Conservation (phyloP, 768 basidiomycete species). For the Amanita brunnescens region DNA sequence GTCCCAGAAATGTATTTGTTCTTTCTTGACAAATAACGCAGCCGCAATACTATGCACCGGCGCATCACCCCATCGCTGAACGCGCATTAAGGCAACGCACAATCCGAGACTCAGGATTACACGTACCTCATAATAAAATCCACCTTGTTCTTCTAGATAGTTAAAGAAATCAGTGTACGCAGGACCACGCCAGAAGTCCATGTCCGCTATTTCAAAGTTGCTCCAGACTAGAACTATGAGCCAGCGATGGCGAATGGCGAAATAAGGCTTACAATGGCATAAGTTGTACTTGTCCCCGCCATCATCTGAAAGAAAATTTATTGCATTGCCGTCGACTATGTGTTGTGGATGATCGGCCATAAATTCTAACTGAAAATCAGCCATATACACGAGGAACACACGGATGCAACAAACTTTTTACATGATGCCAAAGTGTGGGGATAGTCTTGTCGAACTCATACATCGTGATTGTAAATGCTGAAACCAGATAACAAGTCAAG, state of each 20-base stretch:
- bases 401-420: slow-evolving; percentile 40
- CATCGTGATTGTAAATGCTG: slow-evolving; percentile 65
- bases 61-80: slow-evolving; percentile 47
- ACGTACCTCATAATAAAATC: slow-evolving; percentile 63
- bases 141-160: slow-evolving; percentile 49
- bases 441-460: slow-evolving; percentile 74
- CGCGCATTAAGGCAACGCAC: slow-evolving; percentile 37
- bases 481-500: slow-evolving; percentile 7
- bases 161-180: slow-evolving; percentile 63
- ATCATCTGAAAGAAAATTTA: slow-evolving; percentile 42
- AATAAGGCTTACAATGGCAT: slow-evolving; percentile 51
- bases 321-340: slow-evolving; percentile 48
- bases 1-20: slow-evolving; percentile 66
- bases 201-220: slow-evolving; percentile 64
- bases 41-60: slow-evolving; percentile 65
- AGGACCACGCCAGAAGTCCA: slow-evolving; percentile 57
- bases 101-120: slow-evolving; percentile 18
- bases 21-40: slow-evolving; percentile 45
- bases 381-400: background rate
- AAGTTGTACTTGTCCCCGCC: slow-evolving; percentile 58
- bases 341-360: slow-evolving; percentile 44
- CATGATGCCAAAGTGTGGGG: slow-evolving; percentile 61
- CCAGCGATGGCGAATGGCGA: background rate
- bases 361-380: slow-evolving; percentile 37
- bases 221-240: slow-evolving; percentile 36